These are phyloP conservation scores for Prorocentrum cordatum DNA, from an alignment of 169 alveolate genomes.

Conservation along the genomic window DNA sequence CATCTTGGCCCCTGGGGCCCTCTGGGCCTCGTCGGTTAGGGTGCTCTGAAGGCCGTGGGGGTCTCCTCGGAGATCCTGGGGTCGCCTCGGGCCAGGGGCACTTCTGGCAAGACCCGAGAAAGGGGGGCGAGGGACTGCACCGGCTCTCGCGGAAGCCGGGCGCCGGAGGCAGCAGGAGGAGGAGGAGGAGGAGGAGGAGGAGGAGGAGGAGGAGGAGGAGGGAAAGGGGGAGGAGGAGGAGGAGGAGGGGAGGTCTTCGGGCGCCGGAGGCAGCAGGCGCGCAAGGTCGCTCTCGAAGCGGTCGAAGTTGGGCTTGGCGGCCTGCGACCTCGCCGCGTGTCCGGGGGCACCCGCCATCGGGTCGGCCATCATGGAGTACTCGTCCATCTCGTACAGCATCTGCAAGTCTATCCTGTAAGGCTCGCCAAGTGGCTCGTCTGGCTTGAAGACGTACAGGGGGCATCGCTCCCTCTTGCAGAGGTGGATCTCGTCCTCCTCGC, in stretches of 20 bases:
- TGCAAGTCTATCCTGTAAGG: slow-evolving; percentile 25
- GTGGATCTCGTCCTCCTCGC: not conserved
- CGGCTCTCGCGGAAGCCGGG: too few relatives aligned
- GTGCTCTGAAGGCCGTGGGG: too few relatives aligned
- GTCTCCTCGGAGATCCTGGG: too few relatives aligned
- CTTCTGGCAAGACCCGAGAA: too few relatives aligned
- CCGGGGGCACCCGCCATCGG: slow-evolving; percentile 61
- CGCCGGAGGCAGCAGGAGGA: too few relatives aligned
- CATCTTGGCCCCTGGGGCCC: too few relatives aligned
- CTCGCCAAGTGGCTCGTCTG: slow-evolving; percentile 37
- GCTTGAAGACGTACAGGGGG: slow-evolving; percentile 59
- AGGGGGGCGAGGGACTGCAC: too few relatives aligned
- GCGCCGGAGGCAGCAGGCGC: not conserved
- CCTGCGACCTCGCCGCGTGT: not conserved
- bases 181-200: not conserved
- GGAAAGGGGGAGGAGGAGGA: not conserved
- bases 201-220: not conserved
- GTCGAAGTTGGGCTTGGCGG: slow-evolving; percentile 39
- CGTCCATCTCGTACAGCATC: slow-evolving; percentile 26
- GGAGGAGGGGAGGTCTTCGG: not conserved
- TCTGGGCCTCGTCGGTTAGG: too few relatives aligned
- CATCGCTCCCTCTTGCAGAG: not conserved
- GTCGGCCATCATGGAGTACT: slow-evolving; percentile 51
- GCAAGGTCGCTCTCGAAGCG: slow-evolving; percentile 16
- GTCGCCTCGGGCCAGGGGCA: too few relatives aligned